A percentile compares a stretch with the other conserved stretches of the same genome.
phyloP scores from a whole-genome alignment of 1,139 yeast species.

The Hemisphaericaspora xylofermentans region DNA sequence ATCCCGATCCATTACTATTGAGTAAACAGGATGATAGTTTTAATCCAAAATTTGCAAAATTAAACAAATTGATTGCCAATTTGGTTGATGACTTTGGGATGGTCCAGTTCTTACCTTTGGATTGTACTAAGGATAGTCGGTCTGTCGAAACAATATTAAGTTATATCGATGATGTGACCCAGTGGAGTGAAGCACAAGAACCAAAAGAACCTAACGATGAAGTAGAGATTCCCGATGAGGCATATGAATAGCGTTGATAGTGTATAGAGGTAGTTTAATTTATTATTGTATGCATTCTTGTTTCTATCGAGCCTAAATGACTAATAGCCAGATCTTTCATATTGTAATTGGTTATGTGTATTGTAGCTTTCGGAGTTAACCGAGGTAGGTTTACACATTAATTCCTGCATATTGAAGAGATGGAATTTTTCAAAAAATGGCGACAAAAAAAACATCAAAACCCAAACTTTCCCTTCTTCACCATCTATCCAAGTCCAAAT shows the following conservation, averaged over 20 bases:
- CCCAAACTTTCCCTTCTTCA: background rate
- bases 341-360: background rate
- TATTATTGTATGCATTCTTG: background rate
- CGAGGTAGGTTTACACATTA: too few relatives aligned
- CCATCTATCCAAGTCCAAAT: background rate
- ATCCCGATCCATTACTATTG: slow-evolving; percentile 82
- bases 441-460: background rate
- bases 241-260: background rate
- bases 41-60: slow-evolving; percentile 73
- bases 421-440: background rate
- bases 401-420: background rate
- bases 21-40: slow-evolving; percentile 40
- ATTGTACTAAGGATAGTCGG: slow-evolving; percentile 73
- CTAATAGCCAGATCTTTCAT: background rate
- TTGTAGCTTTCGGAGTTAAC: too few relatives aligned
- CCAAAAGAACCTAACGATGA: slow-evolving; percentile 93
- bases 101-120: slow-evolving; percentile 94
- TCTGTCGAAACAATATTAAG: slow-evolving; percentile 81
- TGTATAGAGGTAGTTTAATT: background rate
- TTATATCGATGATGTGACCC: slow-evolving; percentile 94
- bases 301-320: too few relatives aligned
- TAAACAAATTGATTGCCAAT: slow-evolving; percentile 82
- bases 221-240: slow-evolving; percentile 53
- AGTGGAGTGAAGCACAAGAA: slow-evolving; percentile 95
- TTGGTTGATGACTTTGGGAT: slow-evolving; percentile 95